Conservation (phyloP, 2,329 filamentous ascomycete genomes). For the Colletotrichum sansevieriae region DNA sequence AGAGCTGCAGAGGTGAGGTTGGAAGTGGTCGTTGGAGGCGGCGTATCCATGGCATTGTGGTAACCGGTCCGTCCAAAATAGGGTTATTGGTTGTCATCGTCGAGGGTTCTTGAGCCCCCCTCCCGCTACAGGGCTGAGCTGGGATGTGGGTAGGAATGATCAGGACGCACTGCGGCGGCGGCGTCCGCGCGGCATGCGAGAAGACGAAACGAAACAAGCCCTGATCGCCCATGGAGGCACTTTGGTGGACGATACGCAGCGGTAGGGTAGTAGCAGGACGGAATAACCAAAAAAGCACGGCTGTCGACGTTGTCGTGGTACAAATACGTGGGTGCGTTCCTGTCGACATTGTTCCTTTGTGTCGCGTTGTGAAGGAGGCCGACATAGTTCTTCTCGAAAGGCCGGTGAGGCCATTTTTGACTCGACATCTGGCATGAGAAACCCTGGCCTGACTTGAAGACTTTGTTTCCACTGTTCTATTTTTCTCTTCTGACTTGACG, state of each 20-base stretch:
- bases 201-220: conserved; percentile 12
- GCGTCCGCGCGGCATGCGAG: conserved; percentile 4
- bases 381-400: conserved; percentile 18
- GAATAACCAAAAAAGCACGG: background rate
- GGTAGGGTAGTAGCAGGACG: conserved; percentile 1
- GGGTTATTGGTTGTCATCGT: background rate
- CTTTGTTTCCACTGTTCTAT: conserved; percentile 19
- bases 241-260: background rate
- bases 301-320: conserved; percentile 3
- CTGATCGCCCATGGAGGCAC: background rate
- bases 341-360: conserved; percentile 7
- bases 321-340: conserved; percentile 2
- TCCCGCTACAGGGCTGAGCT: conserved; percentile 10
- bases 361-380: background rate
- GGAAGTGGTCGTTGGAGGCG: conserved; percentile 10
- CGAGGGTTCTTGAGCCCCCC: conserved; percentile 3
- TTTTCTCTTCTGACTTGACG: conserved; percentile 8
- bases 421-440: conserved; percentile 4
- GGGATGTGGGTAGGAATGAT: background rate
- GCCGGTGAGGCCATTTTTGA: conserved; percentile 20
- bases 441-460: conserved; percentile 21
- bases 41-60: background rate
- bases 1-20: background rate
- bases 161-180: conserved; percentile 14
- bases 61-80: background rate